These are phyloP conservation scores for Sporothrix mexicana DNA, from an alignment of 2,329 filamentous ascomycete species.

Conservation along the genomic window DNA sequence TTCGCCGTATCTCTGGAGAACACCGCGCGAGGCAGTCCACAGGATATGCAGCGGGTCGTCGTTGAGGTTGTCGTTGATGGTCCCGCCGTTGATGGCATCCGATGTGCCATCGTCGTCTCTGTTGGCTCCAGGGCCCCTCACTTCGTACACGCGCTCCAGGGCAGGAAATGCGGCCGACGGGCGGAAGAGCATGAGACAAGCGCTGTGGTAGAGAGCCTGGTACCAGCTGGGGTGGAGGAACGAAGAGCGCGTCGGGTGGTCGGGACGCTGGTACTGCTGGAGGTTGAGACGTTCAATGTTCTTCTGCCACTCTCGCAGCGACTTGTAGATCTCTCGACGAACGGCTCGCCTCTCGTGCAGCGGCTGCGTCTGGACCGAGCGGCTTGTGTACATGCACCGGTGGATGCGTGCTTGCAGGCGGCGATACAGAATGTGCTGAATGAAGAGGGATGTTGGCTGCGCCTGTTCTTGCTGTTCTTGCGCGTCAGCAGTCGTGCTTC, in stretches of 20 bases:
- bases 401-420: constrained; percentile 29
- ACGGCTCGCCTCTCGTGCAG: constrained; percentile 17
- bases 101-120: background rate
- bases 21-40: constrained; percentile 23
- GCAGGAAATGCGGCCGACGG: constrained; percentile 27
- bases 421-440: constrained; percentile 21
- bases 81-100: too few species aligned
- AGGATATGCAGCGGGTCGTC: constrained; percentile 13
- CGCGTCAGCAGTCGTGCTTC: background rate
- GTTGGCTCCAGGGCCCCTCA: background rate
- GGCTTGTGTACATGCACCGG: constrained; percentile 28
- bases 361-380: constrained; percentile 20
- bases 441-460: constrained; percentile 8
- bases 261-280: background rate
- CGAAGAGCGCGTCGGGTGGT: constrained; percentile 3
- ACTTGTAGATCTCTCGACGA: constrained; percentile 13
- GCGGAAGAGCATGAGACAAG: constrained; percentile 26
- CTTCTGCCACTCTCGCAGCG: constrained; percentile 18
- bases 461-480: background rate
- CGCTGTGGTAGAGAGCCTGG: constrained; percentile 23
- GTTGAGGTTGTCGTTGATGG: background rate
- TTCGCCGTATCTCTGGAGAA: constrained; percentile 22
- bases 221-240: constrained; percentile 28
- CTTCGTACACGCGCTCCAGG: background rate
- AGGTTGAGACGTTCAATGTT: background rate